Evolutionary conservation across 768 basidiomycete species (phyloP), one percentile per base, ranked within the genome.

Genomic region (Rhizopogon rudus): DNA sequence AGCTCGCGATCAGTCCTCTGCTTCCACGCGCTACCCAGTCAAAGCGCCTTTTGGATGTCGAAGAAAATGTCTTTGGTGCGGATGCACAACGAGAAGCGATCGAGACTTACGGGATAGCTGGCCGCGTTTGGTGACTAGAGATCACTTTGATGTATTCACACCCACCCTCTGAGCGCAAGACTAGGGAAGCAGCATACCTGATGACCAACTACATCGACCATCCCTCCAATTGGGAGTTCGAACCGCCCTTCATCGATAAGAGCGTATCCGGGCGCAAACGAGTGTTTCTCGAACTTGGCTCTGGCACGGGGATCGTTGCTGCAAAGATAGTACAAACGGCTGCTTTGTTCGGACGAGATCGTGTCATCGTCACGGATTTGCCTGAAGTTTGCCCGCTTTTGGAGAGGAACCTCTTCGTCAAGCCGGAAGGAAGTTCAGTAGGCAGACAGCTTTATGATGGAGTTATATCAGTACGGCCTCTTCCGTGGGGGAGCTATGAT

Each of bases 71-170:
- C 2, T 75, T 78, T 37, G 66, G 70, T 28, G 56, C 59, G 20
- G 61, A 60, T 45, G 72, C 70, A 44, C 88, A 88, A 67, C 72
- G 72, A 54, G 67, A 75, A 14, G 82, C 87, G 5, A 93, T 93
- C 52, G 69, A 75, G 14, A 73, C 73, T 60, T 92, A 87, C 65
- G 91, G 91, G 5, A 93, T 94, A 54, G 92, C 91, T 7, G 89
- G 91, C 33, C 77, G 88, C 69, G 83, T 94, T 45, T 93, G 91
- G 92, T 89, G 75, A 75, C 66, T 64, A 59, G 51, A 49, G 14
- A 16, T 49, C 20, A 5, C 51, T 51, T 45, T 56, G 51, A 44
- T n/a, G 40, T 37, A 55, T 33, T 58, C 64, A 50, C 54, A 61
- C 54, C 51, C 43, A 42, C 29, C 28, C 51, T 48, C 53, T 60